Percentiles rank a stretch among this genome's conserved stretches.
Conservation (phyloP, 345 rosid species). For the Eucalyptus grandis region DNA sequence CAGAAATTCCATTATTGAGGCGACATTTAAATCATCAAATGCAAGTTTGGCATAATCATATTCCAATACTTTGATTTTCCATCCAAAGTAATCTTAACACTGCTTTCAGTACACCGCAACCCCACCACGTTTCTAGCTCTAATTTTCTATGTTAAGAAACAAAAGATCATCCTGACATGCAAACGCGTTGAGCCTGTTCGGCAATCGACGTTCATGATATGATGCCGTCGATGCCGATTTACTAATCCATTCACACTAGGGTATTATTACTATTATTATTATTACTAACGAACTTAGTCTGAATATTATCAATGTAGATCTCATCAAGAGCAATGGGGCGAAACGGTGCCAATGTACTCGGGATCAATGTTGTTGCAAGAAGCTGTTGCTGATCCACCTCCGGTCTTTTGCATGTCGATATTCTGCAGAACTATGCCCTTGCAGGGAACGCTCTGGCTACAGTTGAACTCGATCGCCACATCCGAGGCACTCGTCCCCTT, state of each 20-base stretch:
- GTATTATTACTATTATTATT: background rate
- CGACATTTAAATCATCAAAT: background rate
- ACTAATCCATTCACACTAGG: background rate
- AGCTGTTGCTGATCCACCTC: constrained; percentile 14
- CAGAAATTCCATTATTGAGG: background rate
- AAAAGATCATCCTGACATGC: background rate
- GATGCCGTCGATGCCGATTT: background rate
- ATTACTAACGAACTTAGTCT: background rate
- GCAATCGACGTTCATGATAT: background rate
- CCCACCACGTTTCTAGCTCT: background rate
- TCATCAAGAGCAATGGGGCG: constrained; percentile 26
- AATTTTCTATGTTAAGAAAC: background rate
- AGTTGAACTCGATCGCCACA: constrained; percentile 49
- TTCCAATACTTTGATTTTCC: background rate
- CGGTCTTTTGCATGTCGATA: constrained; percentile 19
- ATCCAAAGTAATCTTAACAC: background rate
- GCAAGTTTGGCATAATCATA: background rate
- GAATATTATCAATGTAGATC: background rate
- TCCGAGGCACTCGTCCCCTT: constrained; percentile 65
- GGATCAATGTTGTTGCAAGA: constrained; percentile 38
- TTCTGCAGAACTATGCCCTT: constrained; percentile 44
- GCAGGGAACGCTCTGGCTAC: constrained; percentile 60
- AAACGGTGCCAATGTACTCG: constrained; percentile 28
- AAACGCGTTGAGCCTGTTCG: background rate
- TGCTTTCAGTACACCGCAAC: background rate